Percentiles rank a stretch among this genome's conserved stretches.
Conservation (phyloP, 75 land plant species). For the Adiantum capillusveneris region DNA sequence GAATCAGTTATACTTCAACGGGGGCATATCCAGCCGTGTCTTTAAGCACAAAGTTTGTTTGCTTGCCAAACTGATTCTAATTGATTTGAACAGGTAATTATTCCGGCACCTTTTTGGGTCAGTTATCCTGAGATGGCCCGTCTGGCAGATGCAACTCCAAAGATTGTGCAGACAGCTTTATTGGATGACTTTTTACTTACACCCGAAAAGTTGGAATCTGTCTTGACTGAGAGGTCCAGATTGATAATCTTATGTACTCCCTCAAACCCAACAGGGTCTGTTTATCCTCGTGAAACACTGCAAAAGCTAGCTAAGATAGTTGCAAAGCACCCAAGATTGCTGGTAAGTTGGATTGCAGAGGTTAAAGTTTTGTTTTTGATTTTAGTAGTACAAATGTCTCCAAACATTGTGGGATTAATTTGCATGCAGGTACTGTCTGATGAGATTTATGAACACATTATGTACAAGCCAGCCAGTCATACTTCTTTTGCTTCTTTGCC, state of each 20-base stretch:
- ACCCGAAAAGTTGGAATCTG: slow-evolving; percentile 69
- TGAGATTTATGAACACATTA: slow-evolving; percentile 97
- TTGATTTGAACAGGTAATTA: slow-evolving; percentile 53
- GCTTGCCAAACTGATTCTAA: no score
- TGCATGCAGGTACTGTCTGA: slow-evolving; percentile 78
- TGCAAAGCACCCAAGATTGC: slow-evolving; percentile 77
- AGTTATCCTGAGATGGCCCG: slow-evolving; percentile 97
- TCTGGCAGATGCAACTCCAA: slow-evolving; percentile 84
- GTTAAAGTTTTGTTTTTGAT: background rate
- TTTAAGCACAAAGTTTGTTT: no score
- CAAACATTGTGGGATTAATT: no score
- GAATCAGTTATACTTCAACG: no score
- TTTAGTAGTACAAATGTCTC: no score
- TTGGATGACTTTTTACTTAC: slow-evolving; percentile 72
- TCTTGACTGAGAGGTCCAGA: slow-evolving; percentile 78
- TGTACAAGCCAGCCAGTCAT: slow-evolving; percentile 83
- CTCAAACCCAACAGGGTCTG: slow-evolving; percentile 98
- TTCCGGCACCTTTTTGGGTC: slow-evolving; percentile 95
- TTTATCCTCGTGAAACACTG: slow-evolving; percentile 60
- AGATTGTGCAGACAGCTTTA: slow-evolving; percentile 61
- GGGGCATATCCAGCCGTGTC: no score
- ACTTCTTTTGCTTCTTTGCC: slow-evolving; percentile 97
- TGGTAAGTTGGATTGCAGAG: slow-evolving; percentile 40
- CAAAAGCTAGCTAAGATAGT: slow-evolving; percentile 85
- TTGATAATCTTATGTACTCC: slow-evolving; percentile 83